These are phyloP conservation scores for Termitomyces sp. DNA, from an alignment of 768 basidiomycete species.

Conservation along the genomic window DNA sequence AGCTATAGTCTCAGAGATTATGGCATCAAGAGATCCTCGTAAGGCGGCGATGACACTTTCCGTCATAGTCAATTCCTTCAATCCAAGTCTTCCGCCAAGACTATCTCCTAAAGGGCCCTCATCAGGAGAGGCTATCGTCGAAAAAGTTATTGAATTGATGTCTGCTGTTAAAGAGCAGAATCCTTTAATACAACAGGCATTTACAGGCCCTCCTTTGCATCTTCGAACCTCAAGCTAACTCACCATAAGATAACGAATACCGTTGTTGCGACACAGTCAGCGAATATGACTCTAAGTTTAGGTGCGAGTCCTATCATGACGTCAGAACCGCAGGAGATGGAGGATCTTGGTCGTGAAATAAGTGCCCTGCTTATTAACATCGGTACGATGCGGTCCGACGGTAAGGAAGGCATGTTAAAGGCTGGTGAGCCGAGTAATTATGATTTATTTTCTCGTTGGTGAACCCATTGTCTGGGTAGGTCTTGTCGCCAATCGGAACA, in stretches of 20 bases:
- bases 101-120: background rate
- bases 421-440: constrained; percentile 42
- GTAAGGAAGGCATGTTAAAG: constrained; percentile 67
- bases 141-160: constrained; percentile 45
- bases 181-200: constrained; percentile 81
- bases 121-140: constrained; percentile 28
- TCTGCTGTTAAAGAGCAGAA: constrained; percentile 39
- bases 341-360: constrained; percentile 61
- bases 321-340: constrained; percentile 75
- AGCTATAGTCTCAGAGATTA: constrained; percentile 86
- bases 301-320: constrained; percentile 96
- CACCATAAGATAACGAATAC: constrained; percentile 76
- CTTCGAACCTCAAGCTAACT: background rate
- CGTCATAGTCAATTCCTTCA: constrained; percentile 39
- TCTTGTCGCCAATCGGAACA: constrained; percentile 54
- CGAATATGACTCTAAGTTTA: constrained; percentile 83
- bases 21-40: constrained; percentile 54
- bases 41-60: constrained; percentile 41
- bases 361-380: constrained; percentile 81
- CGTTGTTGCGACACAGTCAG: constrained; percentile 85
- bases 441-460: background rate
- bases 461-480: constrained; percentile 22
- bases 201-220: background rate
- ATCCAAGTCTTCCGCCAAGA: constrained; percentile 11
- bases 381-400: constrained; percentile 59